Conservation (phyloP, 495 filamentous ascomycete genomes). For the Penicillium daleae region DNA sequence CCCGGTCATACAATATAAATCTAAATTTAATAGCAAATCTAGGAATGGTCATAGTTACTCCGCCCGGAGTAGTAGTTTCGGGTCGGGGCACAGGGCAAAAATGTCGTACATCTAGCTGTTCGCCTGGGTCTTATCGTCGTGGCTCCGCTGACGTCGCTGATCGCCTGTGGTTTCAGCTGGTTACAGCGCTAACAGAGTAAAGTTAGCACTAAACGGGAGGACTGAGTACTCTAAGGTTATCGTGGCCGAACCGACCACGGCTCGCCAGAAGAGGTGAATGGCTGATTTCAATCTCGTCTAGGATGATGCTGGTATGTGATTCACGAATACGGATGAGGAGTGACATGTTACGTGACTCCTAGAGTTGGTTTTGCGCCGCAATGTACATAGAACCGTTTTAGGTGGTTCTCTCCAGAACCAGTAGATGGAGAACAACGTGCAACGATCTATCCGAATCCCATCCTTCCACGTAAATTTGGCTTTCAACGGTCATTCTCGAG, state of each 20-base stretch:
- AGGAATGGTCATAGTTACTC: background rate
- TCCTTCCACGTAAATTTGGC: background rate
- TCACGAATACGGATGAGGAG: background rate
- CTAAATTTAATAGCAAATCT: background rate
- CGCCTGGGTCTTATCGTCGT: slow-evolving; percentile 3
- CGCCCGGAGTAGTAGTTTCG: slow-evolving; percentile 3
- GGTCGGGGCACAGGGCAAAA: slow-evolving; percentile 16
- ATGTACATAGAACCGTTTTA: background rate
- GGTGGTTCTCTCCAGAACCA: background rate
- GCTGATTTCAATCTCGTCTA: background rate
- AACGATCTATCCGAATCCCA: background rate
- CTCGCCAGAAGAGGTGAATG: background rate
- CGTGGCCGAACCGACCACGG: background rate
- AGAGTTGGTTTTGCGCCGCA: too few species aligned
- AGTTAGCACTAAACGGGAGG: background rate
- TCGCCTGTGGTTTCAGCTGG: slow-evolving; percentile 1
- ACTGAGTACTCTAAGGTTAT: background rate
- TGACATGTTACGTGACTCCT: background rate
- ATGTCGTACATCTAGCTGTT: slow-evolving; percentile 20
- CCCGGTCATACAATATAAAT: background rate
- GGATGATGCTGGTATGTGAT: background rate
- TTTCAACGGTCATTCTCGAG: background rate
- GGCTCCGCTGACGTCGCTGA: background rate
- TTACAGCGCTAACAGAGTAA: background rate
- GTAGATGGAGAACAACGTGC: background rate